phyloP scores from a whole-genome alignment of 164 flowering plant species.

The Macadamia integrifolia region DNA sequence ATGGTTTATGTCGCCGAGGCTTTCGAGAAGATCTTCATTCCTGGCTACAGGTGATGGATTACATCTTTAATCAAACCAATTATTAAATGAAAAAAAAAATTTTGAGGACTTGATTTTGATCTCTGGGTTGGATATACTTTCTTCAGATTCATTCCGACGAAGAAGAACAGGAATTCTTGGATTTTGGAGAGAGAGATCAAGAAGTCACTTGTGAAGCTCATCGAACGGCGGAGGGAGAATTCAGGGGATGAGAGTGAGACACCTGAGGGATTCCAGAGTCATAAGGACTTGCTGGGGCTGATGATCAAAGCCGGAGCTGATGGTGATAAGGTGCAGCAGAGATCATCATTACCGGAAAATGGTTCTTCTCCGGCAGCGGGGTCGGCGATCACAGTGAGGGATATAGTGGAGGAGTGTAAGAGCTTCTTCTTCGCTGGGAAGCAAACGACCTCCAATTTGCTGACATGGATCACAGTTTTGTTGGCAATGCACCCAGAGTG shows the following conservation, averaged over 20 bases:
- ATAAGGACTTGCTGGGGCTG: slow-evolving; percentile 58
- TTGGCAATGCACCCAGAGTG: slow-evolving; percentile 95
- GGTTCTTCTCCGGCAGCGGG: slow-evolving; percentile 6
- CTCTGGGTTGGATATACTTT: too few relatives aligned
- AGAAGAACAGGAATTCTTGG: slow-evolving; percentile 65
- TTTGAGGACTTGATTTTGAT: too few relatives aligned
- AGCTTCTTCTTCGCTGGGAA: slow-evolving; percentile 95
- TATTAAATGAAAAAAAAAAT: too few relatives aligned
- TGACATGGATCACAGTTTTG: slow-evolving; percentile 91
- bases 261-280: slow-evolving; percentile 1
- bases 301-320: slow-evolving; percentile 46
- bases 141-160: slow-evolving; percentile 73
- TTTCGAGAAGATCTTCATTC: slow-evolving; percentile 18
- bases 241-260: neutral
- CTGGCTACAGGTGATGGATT: slow-evolving; percentile 19
- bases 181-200: slow-evolving; percentile 64
- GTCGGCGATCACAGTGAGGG: slow-evolving; percentile 42
- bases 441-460: slow-evolving; percentile 86
- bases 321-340: neutral
- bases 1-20: slow-evolving; percentile 18
- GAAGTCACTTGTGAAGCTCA: slow-evolving; percentile 53
- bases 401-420: slow-evolving; percentile 96
- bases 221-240: slow-evolving; percentile 34
- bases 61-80: neutral
- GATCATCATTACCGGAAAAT: too few relatives aligned